Evolutionary conservation across 306 rosid genomes (phyloP), one percentile per base, ranked within the genome.

Genomic region (Astragalus glycyphyllos): DNA sequence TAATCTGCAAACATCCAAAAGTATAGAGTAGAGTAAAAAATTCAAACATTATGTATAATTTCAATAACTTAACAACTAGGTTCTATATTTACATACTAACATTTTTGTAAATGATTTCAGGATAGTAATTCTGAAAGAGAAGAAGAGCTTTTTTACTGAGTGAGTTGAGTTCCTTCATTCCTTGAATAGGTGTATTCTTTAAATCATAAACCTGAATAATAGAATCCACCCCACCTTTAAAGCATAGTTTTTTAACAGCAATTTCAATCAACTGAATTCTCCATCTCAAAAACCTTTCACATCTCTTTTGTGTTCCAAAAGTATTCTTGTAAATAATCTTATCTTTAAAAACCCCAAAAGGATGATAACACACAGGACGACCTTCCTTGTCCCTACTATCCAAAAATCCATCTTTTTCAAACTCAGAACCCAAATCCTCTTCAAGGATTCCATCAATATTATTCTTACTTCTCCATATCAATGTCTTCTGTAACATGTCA

Each of bases 161-260:
- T 2, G 83, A 74, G 48, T 65, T 77, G 47, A 87, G 86, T 66
- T 89, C 95, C 68, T 80, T 90, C 81, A 85, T 67, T 29, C 72
- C 86, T 8, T 88, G 81, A 2, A 77, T 58, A 0, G 87, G 85
- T 4, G 85, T 73, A 74, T 81, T 70, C 70, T 84, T 86, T 38
- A 89, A 84, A 85, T 94, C 99, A 10, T 71, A 80, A 57, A 94
- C 82, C 65, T 82, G 87, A 64, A 91, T 41, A 0, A 86, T 40
- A 0, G 96, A 86, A 32, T 87, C 79, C 11, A 76, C 97, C 11
- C 90, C 96, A 17, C 92, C 93, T 54, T 71, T 58, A 80, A 94
- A 91, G 26, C 32, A 51, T 0, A 87, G 71, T 62, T 78, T 84
- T 74, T 70, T 58, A 5, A 89, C 48, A 34, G 80, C 88, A 51